These are phyloP conservation scores for Colletotrichum eremochloae DNA, from an alignment of 2,329 filamentous ascomycete species.

Conservation along the genomic window DNA sequence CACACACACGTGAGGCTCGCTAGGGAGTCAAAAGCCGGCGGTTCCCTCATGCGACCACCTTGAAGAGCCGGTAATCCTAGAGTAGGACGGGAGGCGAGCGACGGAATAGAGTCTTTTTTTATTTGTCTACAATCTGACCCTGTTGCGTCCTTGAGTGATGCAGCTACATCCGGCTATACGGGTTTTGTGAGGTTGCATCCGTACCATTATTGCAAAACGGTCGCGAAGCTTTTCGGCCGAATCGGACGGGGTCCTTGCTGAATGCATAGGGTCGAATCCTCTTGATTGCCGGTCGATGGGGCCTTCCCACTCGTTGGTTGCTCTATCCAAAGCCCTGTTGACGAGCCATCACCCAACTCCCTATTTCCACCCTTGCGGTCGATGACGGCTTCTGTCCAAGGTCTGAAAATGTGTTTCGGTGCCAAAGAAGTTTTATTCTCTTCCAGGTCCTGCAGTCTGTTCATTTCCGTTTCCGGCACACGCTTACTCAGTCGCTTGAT, in stretches of 20 bases:
- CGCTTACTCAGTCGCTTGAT: conserved; percentile 48
- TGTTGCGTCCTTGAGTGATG: not conserved
- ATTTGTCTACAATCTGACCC: conserved; percentile 29
- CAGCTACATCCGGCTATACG: not conserved
- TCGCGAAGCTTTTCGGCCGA: conserved; percentile 3
- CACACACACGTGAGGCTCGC: conserved; percentile 39
- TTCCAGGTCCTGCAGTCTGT: conserved; percentile 45
- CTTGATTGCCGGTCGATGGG: conserved; percentile 4
- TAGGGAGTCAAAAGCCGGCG: conserved; percentile 34
- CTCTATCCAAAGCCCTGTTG: conserved; percentile 33
- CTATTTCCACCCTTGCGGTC: not conserved
- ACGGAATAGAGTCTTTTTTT: conserved; percentile 42
- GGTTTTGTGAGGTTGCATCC: not conserved
- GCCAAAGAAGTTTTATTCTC: conserved; percentile 39
- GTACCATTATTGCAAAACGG: not conserved
- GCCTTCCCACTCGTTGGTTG: conserved; percentile 3
- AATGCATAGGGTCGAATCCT: not conserved
- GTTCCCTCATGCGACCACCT: conserved; percentile 23
- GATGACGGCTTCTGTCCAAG: not conserved
- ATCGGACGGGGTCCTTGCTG: not conserved
- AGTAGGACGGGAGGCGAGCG: conserved; percentile 37
- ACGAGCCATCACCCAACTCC: conserved; percentile 32
- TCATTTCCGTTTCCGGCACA: conserved; percentile 45
- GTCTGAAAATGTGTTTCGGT: conserved; percentile 13
- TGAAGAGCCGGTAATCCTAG: conserved; percentile 33